Evolutionary conservation across 768 basidiomycete species (phyloP), one percentile per base, ranked within the genome.

Genomic region (Suillus placidus): DNA sequence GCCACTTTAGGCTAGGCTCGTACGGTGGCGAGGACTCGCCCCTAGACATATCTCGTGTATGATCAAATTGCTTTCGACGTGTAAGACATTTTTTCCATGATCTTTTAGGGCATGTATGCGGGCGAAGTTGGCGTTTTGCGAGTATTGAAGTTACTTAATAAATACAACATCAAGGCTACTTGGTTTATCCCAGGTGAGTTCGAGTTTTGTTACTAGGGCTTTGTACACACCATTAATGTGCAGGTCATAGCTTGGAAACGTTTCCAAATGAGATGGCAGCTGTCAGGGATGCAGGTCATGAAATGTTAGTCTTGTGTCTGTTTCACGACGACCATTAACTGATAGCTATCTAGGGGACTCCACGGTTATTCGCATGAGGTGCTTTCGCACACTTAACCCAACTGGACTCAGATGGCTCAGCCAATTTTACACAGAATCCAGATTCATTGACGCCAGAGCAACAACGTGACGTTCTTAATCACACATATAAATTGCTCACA

Each of bases 301-400:
- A 92, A 74, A 80, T 91, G 82, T 85, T 60, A 45, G 75, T 71
- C 32, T 66, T 40, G 58, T 60, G 16, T 35, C 34, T 64, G 5
- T 62, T 18, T 32, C 64, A n/a, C 54, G 30, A 23, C 61, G 10
- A 12, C 30, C 30, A n/a, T n/a, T 23, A 4, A 56, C 18, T 60
- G 26, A 60, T 49, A 20, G 16, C 38, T 13, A 52, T 51, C 1
- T 66, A 86, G 85, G 23, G 86, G 87, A 5, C 80, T 88, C 6
- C 87, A 88, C 68, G 88, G 89, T 0, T 89, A 89, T 72, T 87
- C 87, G 0, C 88, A 89, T 71, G 88, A 89, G 74, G 85, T 82
- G 38, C 40, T 67, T 40, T 4, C n/a, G 40, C 51, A 20, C 38
- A 38, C 43, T 56, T 32, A 9, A 13, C 51, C 38, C 43, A 51